Base-by-base conservation (phyloP, 192 early-diverging fungal genomes). In the Backusella westeae region DNA sequence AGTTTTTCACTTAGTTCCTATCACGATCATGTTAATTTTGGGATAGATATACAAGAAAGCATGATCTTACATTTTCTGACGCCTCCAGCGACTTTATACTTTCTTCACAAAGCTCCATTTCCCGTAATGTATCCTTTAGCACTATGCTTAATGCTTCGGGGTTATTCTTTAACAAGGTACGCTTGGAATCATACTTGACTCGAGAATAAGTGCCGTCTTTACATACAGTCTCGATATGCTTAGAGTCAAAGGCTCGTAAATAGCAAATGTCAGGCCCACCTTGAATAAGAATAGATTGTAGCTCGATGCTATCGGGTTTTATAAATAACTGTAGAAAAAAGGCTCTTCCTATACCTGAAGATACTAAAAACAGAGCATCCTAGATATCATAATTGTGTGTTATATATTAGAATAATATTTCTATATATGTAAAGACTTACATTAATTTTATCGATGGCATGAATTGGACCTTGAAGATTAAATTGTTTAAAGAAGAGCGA, bases 401-500 rank as follows among this genome's bases (percentile, higher is more conserved):
- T 10, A 10, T 12, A 10, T 12, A 39, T 39, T 10, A 12, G 38
- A 9, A 3, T 3, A 10, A 39, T 12, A 12, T 39, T 39, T 39
- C 8, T 39, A n/a, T 19, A 68, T 8, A 21, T 35, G 8, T 4
- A 19, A 46, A 7, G 8, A 32, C 42, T 38, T 42, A 6, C 39
- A 39, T 71, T 71, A 6, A 23, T 71, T 34, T 71, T 32, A 42
- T 71, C 69, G 1, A 71, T 23, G 23, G 42, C 26, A 19, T 49
- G 44, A 15, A 71, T 71, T 6, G 70, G 70, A 32, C 70, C 70
- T 32, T 71, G 70, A 6, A 71, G 21, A 49, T 71, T 71, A 46
- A 71, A 49, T n/a, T 71, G 70, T 29, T 71, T 49, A 36, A 71
- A 49, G 12, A 34, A 29, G 4, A 49, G 29, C 4, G 39, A 46